phyloP scores from a whole-genome alignment of 1,284 basidiomycete genomes.

The Tylopilus orsonianus region DNA sequence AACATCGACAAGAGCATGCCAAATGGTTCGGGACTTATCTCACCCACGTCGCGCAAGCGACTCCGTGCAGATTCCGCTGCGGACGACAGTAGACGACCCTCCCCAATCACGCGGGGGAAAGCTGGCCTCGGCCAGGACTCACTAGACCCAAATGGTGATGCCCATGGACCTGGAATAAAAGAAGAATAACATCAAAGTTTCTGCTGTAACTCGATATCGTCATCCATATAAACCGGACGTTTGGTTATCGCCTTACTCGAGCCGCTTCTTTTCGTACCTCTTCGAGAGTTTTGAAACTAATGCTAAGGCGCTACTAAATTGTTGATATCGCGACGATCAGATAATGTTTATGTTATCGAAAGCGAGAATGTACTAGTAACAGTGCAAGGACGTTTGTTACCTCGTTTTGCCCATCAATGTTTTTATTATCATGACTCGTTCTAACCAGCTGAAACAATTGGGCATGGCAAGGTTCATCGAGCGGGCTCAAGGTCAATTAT shows the following conservation, averaged over 20 bases:
- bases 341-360: constrained; percentile 10
- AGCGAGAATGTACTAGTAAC: constrained; percentile 17
- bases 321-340: neutral
- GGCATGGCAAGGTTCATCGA: too few species aligned
- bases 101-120: constrained; percentile 23
- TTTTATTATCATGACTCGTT: too few species aligned
- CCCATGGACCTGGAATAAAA: constrained; percentile 22
- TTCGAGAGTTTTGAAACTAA: constrained; percentile 10
- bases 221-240: constrained; percentile 3
- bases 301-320: constrained; percentile 6
- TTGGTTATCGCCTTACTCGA: neutral
- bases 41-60: constrained; percentile 32
- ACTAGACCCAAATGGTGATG: constrained; percentile 16
- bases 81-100: constrained; percentile 23
- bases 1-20: constrained; percentile 16
- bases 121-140: constrained; percentile 14
- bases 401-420: neutral
- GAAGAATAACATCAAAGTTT: constrained; percentile 18
- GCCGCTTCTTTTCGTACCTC: neutral
- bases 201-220: neutral
- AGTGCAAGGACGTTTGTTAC: constrained; percentile 10
- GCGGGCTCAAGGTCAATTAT: neutral
- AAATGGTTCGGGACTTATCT: constrained; percentile 23
- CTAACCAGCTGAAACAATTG: too few species aligned
- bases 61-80: constrained; percentile 23